Evolutionary conservation across 78 protist species (phyloP).

Genomic region (Capsaspora owczarzaki): DNA sequence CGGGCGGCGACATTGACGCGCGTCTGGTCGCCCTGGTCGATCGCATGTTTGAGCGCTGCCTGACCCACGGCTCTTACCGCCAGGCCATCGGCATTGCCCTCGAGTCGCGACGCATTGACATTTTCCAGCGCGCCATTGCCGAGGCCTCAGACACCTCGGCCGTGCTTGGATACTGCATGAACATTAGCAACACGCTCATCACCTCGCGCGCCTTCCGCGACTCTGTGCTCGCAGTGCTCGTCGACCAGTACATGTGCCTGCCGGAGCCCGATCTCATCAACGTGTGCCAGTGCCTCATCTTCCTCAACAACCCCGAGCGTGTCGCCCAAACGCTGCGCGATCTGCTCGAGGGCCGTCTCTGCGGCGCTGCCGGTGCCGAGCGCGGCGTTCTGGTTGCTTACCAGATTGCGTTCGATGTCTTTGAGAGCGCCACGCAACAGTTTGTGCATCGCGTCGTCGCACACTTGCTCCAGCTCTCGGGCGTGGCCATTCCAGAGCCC

Average conservation of each 20-base stretch:
- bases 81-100: conserved; percentile 86
- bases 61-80: not conserved
- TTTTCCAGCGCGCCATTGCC: conserved; percentile 59
- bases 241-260: conserved; percentile 7
- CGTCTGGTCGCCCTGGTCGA: conserved; percentile 66
- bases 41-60: conserved; percentile 70
- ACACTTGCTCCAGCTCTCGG: not conserved
- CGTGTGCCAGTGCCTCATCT: conserved; percentile 28
- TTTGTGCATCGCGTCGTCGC: conserved; percentile 48
- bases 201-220: conserved; percentile 35
- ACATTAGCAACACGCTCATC: conserved; percentile 21
- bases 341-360: conserved; percentile 14
- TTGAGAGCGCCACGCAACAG: conserved; percentile 76
- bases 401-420: conserved; percentile 84
- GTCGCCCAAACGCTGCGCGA: conserved; percentile 8
- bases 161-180: conserved; percentile 50
- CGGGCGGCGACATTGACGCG: conserved; percentile 28
- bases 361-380: not conserved
- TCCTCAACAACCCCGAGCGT: conserved; percentile 24
- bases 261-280: conserved; percentile 21
- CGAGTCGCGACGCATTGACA: conserved; percentile 85
- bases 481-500: no score
- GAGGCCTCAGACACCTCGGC: conserved; percentile 21
- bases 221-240: conserved; percentile 19
- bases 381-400: conserved; percentile 59